A percentile compares a stretch with the other conserved stretches of the same genome.
Conservation (phyloP, 345 rosid species). For the Lumnitzera littorea region DNA sequence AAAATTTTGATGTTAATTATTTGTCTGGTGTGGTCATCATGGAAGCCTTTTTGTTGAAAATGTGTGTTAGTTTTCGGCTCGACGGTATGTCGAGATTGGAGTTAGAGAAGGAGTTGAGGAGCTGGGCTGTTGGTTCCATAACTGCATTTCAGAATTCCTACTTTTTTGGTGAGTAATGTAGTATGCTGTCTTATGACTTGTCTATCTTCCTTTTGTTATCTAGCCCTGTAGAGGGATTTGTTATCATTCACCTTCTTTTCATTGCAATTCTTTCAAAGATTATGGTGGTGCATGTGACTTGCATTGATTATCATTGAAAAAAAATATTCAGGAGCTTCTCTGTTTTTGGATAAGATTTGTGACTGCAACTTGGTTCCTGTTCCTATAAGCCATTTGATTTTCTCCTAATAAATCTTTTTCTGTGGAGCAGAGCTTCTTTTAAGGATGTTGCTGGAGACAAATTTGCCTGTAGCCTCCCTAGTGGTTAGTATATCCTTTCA, state of each 20-base stretch:
- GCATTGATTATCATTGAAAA: no score
- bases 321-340: no score
- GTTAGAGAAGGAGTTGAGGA: slow-evolving; percentile 36
- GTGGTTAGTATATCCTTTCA: slow-evolving; percentile 32
- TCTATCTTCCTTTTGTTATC: neutral
- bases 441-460: slow-evolving; percentile 39
- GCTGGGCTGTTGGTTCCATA: slow-evolving; percentile 40
- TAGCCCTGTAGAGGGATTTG: neutral
- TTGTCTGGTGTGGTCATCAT: slow-evolving; percentile 41
- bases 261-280: no score
- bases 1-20: slow-evolving; percentile 25
- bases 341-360: no score
- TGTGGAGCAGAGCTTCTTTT: slow-evolving; percentile 35
- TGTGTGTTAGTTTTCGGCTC: slow-evolving; percentile 29
- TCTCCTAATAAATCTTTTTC: neutral
- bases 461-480: slow-evolving; percentile 30
- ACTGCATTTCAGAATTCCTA: slow-evolving; percentile 31
- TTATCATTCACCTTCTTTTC: no score
- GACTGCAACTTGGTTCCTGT: neutral
- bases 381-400: neutral
- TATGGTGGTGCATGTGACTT: no score
- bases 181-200: no score
- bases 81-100: slow-evolving; percentile 17
- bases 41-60: slow-evolving; percentile 45
- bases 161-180: slow-evolving; percentile 40